Evolutionary conservation across 805 yeast species (phyloP).

Genomic region (Pichia insulana): DNA sequence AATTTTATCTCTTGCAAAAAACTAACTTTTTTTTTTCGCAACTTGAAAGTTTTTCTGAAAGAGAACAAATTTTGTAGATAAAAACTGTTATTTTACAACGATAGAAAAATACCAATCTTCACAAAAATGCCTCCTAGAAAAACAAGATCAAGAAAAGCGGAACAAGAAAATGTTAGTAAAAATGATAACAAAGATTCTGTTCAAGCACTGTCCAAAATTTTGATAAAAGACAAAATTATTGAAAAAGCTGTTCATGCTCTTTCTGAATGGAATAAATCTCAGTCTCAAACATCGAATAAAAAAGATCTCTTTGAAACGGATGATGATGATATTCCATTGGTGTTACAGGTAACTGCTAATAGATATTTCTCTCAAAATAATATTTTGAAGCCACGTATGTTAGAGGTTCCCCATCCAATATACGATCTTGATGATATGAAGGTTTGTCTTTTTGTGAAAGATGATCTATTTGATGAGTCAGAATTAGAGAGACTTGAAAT

Average conservation of each 20-base stretch:
- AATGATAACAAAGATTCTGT: constrained; percentile 1
- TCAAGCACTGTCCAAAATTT: constrained; percentile 15
- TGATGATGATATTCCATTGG: constrained; percentile 42
- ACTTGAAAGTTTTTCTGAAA: no score
- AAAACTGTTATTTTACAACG: no score
- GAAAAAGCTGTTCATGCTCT: constrained; percentile 57
- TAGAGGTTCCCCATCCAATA: constrained; percentile 40
- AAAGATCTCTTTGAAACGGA: constrained; percentile 56
- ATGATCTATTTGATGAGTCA: constrained; percentile 39
- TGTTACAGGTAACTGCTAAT: constrained; percentile 56
- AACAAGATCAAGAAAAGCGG: not conserved
- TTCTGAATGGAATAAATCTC: constrained; percentile 42
- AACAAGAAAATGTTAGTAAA: not conserved
- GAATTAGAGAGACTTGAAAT: constrained; percentile 38
- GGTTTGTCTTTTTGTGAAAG: constrained; percentile 64
- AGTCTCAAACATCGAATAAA: constrained; percentile 16
- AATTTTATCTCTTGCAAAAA: no score
- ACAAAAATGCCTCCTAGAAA: not conserved
- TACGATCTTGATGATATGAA: constrained; percentile 31
- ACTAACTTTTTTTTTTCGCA: no score
- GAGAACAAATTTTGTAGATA: no score
- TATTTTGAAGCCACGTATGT: constrained; percentile 46
- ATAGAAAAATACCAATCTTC: no score
- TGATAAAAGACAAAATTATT: constrained; percentile 22
- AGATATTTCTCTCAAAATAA: constrained; percentile 54